Percentiles rank a stretch among this genome's conserved stretches.
Evolutionary conservation across 805 yeast genomes (phyloP).

Genomic region (Yamadazyma philogaea): DNA sequence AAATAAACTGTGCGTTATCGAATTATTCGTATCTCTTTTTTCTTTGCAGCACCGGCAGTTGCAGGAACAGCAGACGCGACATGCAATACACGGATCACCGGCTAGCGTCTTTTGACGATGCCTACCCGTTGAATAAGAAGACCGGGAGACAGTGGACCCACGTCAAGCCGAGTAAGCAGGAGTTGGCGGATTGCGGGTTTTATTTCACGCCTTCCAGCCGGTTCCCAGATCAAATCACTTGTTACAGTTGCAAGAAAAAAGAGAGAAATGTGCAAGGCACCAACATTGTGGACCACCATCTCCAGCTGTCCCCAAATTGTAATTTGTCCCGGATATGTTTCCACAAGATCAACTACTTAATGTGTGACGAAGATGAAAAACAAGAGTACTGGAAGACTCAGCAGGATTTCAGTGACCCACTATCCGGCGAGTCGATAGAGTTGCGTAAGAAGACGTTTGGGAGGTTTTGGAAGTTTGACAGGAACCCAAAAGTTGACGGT

Average conservation of each 20-base stretch:
- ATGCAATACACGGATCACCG: slow-evolving; percentile 24
- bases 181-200: slow-evolving; percentile 58
- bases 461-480: slow-evolving; percentile 44
- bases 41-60: too few relatives aligned
- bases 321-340: slow-evolving; percentile 16
- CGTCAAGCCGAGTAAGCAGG: slow-evolving; percentile 15
- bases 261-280: slow-evolving; percentile 23
- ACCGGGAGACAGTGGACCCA: slow-evolving; percentile 21
- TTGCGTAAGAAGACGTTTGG: slow-evolving; percentile 42
- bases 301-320: slow-evolving; percentile 19
- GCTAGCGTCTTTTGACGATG: slow-evolving; percentile 19
- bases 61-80: slow-evolving; percentile 6
- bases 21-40: background rate
- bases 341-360: slow-evolving; percentile 12
- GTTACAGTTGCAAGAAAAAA: slow-evolving; percentile 52
- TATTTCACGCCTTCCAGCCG: slow-evolving; percentile 51
- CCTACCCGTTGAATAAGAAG: slow-evolving; percentile 13
- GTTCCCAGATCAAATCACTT: slow-evolving; percentile 50
- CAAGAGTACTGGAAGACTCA: slow-evolving; percentile 17
- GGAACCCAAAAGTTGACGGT: slow-evolving; percentile 26
- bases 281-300: slow-evolving; percentile 19
- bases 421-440: slow-evolving; percentile 22
- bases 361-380: slow-evolving; percentile 1
- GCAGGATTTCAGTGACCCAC: slow-evolving; percentile 32
- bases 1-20: background rate